Evolutionary conservation across 169 alveolate genomes (phyloP).

Genomic region (Miamiensis avidus): DNA sequence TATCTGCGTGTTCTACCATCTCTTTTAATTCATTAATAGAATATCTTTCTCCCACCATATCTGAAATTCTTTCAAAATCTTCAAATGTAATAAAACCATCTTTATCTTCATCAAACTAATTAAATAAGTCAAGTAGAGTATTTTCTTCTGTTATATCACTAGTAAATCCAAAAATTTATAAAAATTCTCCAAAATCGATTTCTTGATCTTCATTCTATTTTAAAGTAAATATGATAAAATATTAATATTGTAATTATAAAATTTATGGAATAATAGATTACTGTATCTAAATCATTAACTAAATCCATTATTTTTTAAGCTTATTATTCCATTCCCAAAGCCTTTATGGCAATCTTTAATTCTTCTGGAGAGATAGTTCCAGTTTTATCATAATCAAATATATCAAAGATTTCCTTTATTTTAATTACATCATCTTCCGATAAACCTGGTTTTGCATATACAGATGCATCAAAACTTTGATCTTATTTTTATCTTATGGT

Average conservation of each 20-base stretch:
- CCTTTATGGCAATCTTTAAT: constrained; percentile 51
- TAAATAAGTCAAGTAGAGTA: constrained; percentile 54
- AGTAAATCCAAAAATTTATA: constrained; percentile 44
- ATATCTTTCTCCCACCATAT: constrained; percentile 47
- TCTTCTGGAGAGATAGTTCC: constrained; percentile 55
- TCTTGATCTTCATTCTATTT: constrained; percentile 42
- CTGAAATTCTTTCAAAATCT: constrained; percentile 55
- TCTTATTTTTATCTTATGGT: too few relatives aligned
- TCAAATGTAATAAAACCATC: constrained; percentile 48
- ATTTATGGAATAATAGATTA: neutral
- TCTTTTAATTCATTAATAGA: constrained; percentile 57
- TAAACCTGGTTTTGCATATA: constrained; percentile 22
- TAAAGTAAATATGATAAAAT: too few relatives aligned
- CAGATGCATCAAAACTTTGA: constrained; percentile 33
- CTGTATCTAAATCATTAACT: constrained; percentile 56
- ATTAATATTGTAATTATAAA: too few relatives aligned
- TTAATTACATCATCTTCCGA: constrained; percentile 48
- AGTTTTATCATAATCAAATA: constrained; percentile 57
- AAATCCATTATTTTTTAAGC: constrained; percentile 53
- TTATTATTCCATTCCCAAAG: constrained; percentile 52
- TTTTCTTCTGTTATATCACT: constrained; percentile 50
- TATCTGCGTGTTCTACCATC: constrained; percentile 56
- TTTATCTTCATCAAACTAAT: constrained; percentile 52
- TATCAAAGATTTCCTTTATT: constrained; percentile 62
- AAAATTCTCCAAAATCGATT: constrained; percentile 62